Conservation (phyloP, 305 asterid genomes). For the Fraxinus paxiana region DNA sequence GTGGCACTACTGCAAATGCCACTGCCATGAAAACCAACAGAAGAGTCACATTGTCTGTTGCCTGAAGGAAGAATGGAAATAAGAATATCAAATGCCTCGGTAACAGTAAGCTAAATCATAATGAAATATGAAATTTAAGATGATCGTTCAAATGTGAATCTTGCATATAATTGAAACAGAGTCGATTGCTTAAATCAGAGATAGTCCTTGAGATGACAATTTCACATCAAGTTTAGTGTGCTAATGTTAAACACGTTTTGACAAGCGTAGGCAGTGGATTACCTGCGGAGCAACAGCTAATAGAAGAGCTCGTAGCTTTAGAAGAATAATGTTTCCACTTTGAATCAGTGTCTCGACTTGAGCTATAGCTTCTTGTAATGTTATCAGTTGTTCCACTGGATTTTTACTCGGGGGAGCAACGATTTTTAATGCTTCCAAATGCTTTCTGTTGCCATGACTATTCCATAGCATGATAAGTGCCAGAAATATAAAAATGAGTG, state of each 20-base stretch:
- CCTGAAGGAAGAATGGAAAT: conserved; percentile 36
- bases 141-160: not conserved
- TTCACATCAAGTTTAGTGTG: not conserved
- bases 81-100: not conserved
- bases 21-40: conserved; percentile 38
- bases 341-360: conserved; percentile 67
- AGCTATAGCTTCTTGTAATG: conserved; percentile 70
- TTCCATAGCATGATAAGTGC: conserved; percentile 70
- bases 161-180: not conserved
- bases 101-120: not conserved
- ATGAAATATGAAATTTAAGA: not conserved
- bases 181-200: not conserved
- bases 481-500: conserved; percentile 40
- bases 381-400: conserved; percentile 75
- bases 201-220: not conserved
- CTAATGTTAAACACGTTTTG: conserved; percentile 15
- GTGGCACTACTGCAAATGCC: conserved; percentile 41
- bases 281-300: conserved; percentile 77
- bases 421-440: conserved; percentile 59
- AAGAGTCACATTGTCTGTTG: conserved; percentile 49
- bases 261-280: conserved; percentile 15
- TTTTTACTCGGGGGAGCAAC: conserved; percentile 68
- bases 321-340: conserved; percentile 63
- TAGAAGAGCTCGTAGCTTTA: conserved; percentile 66
- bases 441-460: conserved; percentile 40